phyloP scores from a whole-genome alignment of 106 monocot genomes.

The Iris macrosiphon region DNA sequence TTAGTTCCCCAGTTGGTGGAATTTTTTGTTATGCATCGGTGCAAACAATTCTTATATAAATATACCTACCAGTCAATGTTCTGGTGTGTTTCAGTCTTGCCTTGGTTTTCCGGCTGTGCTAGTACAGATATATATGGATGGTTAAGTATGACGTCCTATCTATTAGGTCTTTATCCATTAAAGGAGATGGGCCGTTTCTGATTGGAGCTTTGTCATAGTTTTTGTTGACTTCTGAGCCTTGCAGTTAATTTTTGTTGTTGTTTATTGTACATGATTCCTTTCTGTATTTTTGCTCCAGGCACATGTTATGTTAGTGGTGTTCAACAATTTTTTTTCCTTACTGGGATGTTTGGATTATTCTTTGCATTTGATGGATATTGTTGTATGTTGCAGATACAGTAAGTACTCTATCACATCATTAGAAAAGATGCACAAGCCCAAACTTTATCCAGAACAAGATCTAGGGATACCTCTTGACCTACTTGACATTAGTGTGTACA shows the following conservation, averaged over 20 bases:
- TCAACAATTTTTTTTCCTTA: neutral
- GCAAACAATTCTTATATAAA: too few relatives aligned
- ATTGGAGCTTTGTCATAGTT: neutral
- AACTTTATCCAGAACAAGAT: conserved; percentile 73
- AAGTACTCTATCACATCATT: conserved; percentile 78
- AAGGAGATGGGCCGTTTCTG: neutral
- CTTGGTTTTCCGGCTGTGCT: too few relatives aligned
- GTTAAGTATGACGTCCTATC: neutral
- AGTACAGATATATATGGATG: too few relatives aligned
- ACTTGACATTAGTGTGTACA: conserved; percentile 83
- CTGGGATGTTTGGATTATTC: too few relatives aligned
- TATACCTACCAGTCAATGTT: too few relatives aligned
- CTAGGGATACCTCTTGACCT: conserved; percentile 98
- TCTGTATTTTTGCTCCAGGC: neutral
- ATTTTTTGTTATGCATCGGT: too few relatives aligned
- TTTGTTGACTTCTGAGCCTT: neutral
- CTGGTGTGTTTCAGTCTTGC: too few relatives aligned
- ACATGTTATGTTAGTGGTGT: neutral
- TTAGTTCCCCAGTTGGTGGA: too few relatives aligned
- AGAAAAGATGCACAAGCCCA: conserved; percentile 83
- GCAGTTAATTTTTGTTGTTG: neutral
- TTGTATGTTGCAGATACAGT: conserved; percentile 68
- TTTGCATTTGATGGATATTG: too few relatives aligned
- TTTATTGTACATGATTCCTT: neutral
- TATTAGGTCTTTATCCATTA: neutral